phyloP scores from a whole-genome alignment of 192 early-diverging fungal genomes.

The Rhizoclosmatium globosum region DNA sequence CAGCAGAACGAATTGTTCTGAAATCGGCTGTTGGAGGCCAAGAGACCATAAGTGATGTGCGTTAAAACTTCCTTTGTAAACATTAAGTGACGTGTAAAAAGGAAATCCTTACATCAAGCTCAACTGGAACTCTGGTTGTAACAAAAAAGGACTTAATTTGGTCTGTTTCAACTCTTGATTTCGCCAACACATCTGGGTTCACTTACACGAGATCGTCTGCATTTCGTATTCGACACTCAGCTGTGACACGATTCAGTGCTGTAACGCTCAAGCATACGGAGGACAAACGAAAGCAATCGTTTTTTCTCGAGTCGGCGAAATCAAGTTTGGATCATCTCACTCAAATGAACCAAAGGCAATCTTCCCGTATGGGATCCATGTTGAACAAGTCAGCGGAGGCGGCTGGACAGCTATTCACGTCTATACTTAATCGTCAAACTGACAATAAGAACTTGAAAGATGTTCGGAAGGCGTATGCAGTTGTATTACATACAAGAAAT shows the following conservation, averaged over 20 bases:
- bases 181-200: slow-evolving; percentile 12
- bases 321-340: background rate
- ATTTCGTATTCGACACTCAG: slow-evolving; percentile 6
- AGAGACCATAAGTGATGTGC: slow-evolving; percentile 15
- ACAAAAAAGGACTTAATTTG: slow-evolving; percentile 39
- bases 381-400: background rate
- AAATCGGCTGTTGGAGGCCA: background rate
- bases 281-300: background rate
- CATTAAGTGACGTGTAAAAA: slow-evolving; percentile 15
- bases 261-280: background rate
- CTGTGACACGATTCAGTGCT: slow-evolving; percentile 29
- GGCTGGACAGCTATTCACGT: background rate
- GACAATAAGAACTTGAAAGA: background rate
- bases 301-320: background rate
- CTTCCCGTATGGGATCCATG: background rate
- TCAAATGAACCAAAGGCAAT: background rate
- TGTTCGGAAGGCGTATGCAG: background rate
- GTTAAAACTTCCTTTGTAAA: background rate
- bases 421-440: background rate
- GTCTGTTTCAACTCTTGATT: slow-evolving; percentile 2
- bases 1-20: slow-evolving; percentile 36
- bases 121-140: slow-evolving; percentile 27
- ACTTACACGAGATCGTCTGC: background rate
- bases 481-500: slow-evolving; percentile 20
- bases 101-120: slow-evolving; percentile 33